phyloP scores from a whole-genome alignment of 2,329 filamentous ascomycete species.

The Colletotrichum sp. region DNA sequence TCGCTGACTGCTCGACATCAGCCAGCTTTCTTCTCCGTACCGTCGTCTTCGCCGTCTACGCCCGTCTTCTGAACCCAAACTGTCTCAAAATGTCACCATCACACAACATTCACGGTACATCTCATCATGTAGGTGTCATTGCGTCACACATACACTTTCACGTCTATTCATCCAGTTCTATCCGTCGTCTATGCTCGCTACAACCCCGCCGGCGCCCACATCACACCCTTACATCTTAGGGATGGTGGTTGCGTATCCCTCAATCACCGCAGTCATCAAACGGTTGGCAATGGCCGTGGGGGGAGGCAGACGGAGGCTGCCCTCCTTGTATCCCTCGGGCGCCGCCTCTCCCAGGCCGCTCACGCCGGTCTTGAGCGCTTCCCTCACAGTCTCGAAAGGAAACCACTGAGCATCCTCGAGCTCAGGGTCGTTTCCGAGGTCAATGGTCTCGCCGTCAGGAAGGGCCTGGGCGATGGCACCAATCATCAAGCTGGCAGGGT shows the following conservation, averaged over 20 bases:
- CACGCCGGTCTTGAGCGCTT: conserved; percentile 72
- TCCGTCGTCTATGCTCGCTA: conserved; percentile 14
- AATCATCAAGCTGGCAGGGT: conserved; percentile 85
- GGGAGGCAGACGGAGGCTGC: conserved; percentile 80
- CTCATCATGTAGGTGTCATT: neutral
- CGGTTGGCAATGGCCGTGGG: conserved; percentile 92
- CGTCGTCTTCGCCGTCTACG: neutral
- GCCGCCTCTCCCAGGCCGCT: conserved; percentile 70
- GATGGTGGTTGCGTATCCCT: conserved; percentile 68
- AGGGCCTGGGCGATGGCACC: conserved; percentile 86
- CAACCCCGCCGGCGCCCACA: neutral
- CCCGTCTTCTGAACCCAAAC: neutral
- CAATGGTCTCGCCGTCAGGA: conserved; percentile 78
- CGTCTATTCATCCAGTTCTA: conserved; percentile 29
- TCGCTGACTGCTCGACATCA: neutral
- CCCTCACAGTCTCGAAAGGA: conserved; percentile 76
- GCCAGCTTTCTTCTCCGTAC: neutral
- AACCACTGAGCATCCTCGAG: conserved; percentile 92
- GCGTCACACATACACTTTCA: neutral
- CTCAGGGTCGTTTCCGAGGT: conserved; percentile 88
- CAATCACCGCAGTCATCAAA: conserved; percentile 78
- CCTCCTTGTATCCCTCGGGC: conserved; percentile 74
- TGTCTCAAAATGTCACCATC: neutral
- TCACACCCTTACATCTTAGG: conserved; percentile 52
- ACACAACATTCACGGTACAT: neutral